These are phyloP conservation scores for Diplocarpon rosae DNA, from an alignment of 2,329 filamentous ascomycete genomes.

Conservation along the genomic window DNA sequence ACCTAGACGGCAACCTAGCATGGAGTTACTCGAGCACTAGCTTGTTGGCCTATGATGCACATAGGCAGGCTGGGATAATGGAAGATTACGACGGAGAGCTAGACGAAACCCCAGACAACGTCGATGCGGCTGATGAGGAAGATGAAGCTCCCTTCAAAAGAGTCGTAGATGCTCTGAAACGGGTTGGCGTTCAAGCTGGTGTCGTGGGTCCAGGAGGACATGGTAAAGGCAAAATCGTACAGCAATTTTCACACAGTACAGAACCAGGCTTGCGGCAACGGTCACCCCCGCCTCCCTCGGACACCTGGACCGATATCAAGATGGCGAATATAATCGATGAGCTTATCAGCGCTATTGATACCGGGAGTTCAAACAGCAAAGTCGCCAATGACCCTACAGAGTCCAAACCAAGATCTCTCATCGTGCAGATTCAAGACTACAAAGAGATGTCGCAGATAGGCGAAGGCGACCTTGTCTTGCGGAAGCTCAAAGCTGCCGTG, in stretches of 20 bases:
- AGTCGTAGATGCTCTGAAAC: too few species aligned
- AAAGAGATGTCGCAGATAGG: constrained; percentile 61
- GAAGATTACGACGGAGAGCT: constrained; percentile 37
- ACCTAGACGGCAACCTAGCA: constrained; percentile 51
- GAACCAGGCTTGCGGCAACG: not conserved
- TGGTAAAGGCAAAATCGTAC: too few species aligned
- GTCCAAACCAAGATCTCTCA: constrained; percentile 35
- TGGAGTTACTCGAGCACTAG: constrained; percentile 37
- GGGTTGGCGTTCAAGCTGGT: too few species aligned
- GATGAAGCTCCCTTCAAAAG: constrained; percentile 5
- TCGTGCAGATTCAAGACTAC: constrained; percentile 74
- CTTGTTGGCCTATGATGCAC: constrained; percentile 44
- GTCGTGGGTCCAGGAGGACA: too few species aligned
- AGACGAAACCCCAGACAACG: constrained; percentile 7
- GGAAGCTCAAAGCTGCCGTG: constrained; percentile 58
- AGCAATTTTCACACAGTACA: too few species aligned
- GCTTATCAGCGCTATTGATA: constrained; percentile 39
- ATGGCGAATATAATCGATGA: constrained; percentile 45
- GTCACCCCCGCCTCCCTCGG: constrained; percentile 7
- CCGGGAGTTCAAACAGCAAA: constrained; percentile 11
- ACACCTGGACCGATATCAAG: constrained; percentile 49
- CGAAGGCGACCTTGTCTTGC: constrained; percentile 59
- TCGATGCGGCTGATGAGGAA: constrained; percentile 31
- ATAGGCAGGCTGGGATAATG: constrained; percentile 43
- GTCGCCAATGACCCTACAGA: not conserved